A percentile compares a stretch with the other conserved stretches of the same genome.
Evolutionary conservation across 2,329 filamentous ascomycete genomes (phyloP).

Genomic region (Alternaria gaisen): DNA sequence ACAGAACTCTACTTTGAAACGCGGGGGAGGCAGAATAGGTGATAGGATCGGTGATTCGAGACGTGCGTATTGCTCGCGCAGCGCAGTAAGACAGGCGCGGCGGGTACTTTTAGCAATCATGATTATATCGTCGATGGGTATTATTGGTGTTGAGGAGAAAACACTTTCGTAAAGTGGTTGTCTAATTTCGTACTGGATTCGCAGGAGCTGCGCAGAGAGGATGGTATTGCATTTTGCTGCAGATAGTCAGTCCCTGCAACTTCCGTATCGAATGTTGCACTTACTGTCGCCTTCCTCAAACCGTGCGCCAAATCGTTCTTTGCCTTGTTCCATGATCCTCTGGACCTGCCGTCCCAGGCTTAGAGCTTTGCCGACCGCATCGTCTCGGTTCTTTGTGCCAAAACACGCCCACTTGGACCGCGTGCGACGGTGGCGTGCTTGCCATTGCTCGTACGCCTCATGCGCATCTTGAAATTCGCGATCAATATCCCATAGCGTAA

Average conservation of each 20-base stretch:
- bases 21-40: constrained; percentile 43
- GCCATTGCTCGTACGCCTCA: constrained; percentile 46
- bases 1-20: constrained; percentile 47
- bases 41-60: constrained; percentile 30
- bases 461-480: constrained; percentile 46
- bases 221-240: constrained; percentile 43
- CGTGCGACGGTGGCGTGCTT: constrained; percentile 29
- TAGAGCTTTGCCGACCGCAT: constrained; percentile 38
- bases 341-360: constrained; percentile 39
- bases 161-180: constrained; percentile 42
- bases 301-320: constrained; percentile 35
- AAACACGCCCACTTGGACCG: constrained; percentile 41
- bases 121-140: constrained; percentile 42
- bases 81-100: constrained; percentile 41
- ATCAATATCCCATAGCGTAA: constrained; percentile 49
- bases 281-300: constrained; percentile 48
- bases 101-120: constrained; percentile 43
- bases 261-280: background rate
- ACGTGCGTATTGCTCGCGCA: constrained; percentile 42
- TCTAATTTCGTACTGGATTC: constrained; percentile 46
- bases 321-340: constrained; percentile 38
- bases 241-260: constrained; percentile 21
- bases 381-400: constrained; percentile 33
- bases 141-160: constrained; percentile 27
- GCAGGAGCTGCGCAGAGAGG: constrained; percentile 43